Evolutionary conservation across 2,329 filamentous ascomycete species (phyloP).

Genomic region (Aspergillus clavatus): DNA sequence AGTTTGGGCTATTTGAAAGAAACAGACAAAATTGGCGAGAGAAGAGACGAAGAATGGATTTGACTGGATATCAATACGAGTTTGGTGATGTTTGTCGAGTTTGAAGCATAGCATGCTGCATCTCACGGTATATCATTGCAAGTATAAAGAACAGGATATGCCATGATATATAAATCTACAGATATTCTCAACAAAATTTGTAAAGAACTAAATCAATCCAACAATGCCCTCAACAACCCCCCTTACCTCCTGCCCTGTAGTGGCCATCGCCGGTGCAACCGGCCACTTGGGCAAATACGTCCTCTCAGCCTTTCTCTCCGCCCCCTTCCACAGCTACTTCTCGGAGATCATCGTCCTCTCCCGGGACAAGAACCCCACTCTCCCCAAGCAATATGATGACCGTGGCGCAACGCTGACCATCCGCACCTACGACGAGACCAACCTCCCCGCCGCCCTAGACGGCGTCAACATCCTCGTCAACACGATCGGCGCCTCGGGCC

Average conservation of each 20-base stretch:
- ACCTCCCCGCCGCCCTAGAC: conserved; percentile 20
- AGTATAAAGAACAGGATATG: no score
- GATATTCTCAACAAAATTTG: background rate
- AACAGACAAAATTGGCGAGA: no score
- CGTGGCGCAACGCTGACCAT: conserved; percentile 10
- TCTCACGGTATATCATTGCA: no score
- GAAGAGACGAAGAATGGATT: no score
- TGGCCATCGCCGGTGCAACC: conserved; percentile 27
- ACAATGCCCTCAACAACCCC: background rate
- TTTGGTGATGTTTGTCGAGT: no score
- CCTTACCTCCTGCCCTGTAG: conserved; percentile 4
- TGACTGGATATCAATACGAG: no score
- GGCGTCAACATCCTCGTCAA: conserved; percentile 33
- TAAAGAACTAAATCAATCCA: background rate
- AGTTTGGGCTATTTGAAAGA: no score
- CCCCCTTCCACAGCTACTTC: conserved; percentile 15
- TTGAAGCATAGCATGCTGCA: no score
- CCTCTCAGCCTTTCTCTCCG: conserved; percentile 20
- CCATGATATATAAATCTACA: no score
- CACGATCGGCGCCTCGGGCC: conserved; percentile 23
- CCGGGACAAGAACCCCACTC: conserved; percentile 6
- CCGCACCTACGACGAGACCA: conserved; percentile 17
- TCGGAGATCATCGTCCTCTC: conserved; percentile 23
- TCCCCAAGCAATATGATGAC: conserved; percentile 1
- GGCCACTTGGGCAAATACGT: conserved; percentile 23